Conservation (phyloP, 1,284 basidiomycete genomes). For the Trametes versicolor region DNA sequence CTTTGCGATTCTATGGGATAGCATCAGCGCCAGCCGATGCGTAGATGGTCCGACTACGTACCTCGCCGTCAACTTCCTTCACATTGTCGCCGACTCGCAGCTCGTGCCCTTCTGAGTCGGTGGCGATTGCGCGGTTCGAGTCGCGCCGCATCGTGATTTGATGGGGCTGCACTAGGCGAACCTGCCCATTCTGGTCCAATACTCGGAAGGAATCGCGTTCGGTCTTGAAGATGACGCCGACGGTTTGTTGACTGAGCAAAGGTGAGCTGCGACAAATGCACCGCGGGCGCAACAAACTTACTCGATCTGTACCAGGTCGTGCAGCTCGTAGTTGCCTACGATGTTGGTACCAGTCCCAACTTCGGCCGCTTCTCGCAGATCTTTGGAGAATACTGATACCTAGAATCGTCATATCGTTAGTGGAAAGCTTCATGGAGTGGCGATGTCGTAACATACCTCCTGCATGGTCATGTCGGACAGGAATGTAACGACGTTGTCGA, state of each 20-base stretch:
- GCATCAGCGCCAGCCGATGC: neutral
- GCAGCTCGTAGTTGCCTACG: conserved; percentile 93
- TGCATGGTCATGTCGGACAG: conserved; percentile 97
- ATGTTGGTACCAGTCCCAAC: conserved; percentile 91
- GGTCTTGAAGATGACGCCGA: conserved; percentile 97
- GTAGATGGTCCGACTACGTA: conserved; percentile 47
- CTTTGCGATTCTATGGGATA: conserved; percentile 77
- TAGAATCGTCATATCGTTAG: conserved; percentile 41
- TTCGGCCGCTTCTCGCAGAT: conserved; percentile 97
- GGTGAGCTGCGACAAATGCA: conserved; percentile 12
- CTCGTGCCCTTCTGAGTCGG: conserved; percentile 89
- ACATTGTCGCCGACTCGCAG: conserved; percentile 90
- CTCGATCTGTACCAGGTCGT: conserved; percentile 98
- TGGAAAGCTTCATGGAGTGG: conserved; percentile 3
- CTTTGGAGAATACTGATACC: conserved; percentile 98
- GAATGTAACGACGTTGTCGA: conserved; percentile 94
- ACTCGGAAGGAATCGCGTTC: conserved; percentile 96
- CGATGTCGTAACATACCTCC: conserved; percentile 60
- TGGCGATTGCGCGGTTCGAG: conserved; percentile 87
- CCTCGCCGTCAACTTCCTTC: conserved; percentile 93
- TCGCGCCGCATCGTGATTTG: conserved; percentile 94
- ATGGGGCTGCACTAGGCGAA: conserved; percentile 91
- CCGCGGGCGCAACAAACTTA: conserved; percentile 50
- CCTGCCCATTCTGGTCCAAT: conserved; percentile 92
- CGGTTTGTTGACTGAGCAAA: conserved; percentile 80